Base-by-base conservation (phyloP, 2,329 filamentous ascomycete genomes). In the Colletotrichum kahawae region DNA sequence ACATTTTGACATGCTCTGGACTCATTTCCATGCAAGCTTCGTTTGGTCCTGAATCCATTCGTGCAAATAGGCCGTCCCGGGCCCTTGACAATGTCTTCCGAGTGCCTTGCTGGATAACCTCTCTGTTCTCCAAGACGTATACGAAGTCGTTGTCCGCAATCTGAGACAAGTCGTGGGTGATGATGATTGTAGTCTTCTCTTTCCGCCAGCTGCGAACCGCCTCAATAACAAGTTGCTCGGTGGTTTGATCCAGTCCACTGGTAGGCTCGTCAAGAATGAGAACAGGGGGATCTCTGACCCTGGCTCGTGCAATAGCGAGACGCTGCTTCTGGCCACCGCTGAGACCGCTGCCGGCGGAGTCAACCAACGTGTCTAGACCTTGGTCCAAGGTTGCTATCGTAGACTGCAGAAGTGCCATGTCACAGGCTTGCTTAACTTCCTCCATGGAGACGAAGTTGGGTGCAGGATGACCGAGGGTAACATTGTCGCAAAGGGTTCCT, bases 231-330 rank as follows among this genome's bases (percentile, higher is more conserved):
- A 92, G 83, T 0, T 85, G 85, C 76, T 93, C 90, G 71, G 90
- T 96, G 12, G 90, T 87, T n/a, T 92, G 91, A 79, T 98, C 96
- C 12, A 98, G 86, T 0, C 95, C 95, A 82, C 95, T 97, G 0
- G 95, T 98, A 1, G 94, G 92, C 82, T 98, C 97, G 78, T 98
- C 96, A 4, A 98, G 87, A 31, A 98, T 93, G 8, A 98, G 87
- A 0, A 98, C 90, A 0, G 94, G 91, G 0, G 95, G 92, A 80
- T 98, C 91, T 66, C 95, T 89, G 7, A 98, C 84, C 54, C 90
- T 90, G 2, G 95, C 95, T 77, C 96, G 89, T 2, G 96, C 95
- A 38, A 98, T 87, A 1, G 94, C 94, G 63, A 98, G 87, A 67
- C 95, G 89, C 82, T 98, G 96, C 74, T 89, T 93, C 83, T 98